Conservation (phyloP, 2,329 filamentous ascomycete species). For the Lasiodiplodia citricola region DNA sequence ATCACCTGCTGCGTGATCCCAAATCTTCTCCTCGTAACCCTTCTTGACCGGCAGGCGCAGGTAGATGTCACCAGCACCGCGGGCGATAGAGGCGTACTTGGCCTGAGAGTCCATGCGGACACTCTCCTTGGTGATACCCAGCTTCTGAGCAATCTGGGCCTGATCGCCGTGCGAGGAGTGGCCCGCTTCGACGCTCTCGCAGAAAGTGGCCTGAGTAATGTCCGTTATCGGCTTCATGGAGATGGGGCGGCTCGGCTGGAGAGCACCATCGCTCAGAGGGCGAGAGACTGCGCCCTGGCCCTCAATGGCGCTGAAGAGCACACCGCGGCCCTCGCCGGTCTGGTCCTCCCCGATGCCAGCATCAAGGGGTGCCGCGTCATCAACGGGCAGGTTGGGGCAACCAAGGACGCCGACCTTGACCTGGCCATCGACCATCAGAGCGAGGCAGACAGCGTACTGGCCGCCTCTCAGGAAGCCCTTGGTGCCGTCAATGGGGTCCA, state of each 20-base stretch:
- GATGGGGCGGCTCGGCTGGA: slow-evolving; percentile 68
- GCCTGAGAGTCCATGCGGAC: slow-evolving; percentile 98
- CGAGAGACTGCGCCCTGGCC: slow-evolving; percentile 82
- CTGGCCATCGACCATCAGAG: slow-evolving; percentile 87
- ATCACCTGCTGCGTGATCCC: slow-evolving; percentile 97
- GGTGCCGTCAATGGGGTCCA: slow-evolving; percentile 97
- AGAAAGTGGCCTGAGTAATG: slow-evolving; percentile 85
- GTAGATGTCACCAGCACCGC: slow-evolving; percentile 94
- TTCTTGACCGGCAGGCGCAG: slow-evolving; percentile 83
- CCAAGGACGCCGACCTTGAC: slow-evolving; percentile 94
- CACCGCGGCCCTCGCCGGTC: slow-evolving; percentile 77
- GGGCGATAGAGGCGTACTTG: slow-evolving; percentile 94
- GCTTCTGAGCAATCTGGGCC: slow-evolving; percentile 77
- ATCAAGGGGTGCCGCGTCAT: slow-evolving; percentile 74
- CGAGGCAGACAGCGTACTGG: slow-evolving; percentile 95
- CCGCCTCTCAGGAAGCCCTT: slow-evolving; percentile 96
- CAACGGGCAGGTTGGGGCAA: slow-evolving; percentile 91
- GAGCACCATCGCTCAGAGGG: slow-evolving; percentile 64
- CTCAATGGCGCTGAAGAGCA: slow-evolving; percentile 83
- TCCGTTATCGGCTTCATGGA: slow-evolving; percentile 78
- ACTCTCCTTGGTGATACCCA: slow-evolving; percentile 87
- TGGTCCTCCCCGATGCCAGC: slow-evolving; percentile 76
- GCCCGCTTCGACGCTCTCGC: slow-evolving; percentile 92
- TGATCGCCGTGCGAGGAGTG: slow-evolving; percentile 92
- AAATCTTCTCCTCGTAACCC: slow-evolving; percentile 98